phyloP scores from a whole-genome alignment of 1,284 basidiomycete species.

The Tilletia walkeri region DNA sequence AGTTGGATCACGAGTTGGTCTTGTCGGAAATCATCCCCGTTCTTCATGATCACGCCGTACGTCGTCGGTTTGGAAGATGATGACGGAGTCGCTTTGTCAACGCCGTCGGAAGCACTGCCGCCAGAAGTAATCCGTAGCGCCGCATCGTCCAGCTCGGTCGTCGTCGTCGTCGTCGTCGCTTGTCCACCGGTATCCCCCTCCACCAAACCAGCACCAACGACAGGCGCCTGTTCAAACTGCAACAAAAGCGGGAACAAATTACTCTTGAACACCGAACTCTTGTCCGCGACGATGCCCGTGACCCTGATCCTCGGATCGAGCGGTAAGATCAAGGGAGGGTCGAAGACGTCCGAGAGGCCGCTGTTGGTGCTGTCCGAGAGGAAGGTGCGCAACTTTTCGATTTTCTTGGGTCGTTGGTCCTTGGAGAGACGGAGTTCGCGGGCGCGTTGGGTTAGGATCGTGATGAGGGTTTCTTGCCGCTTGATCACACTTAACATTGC shows the following conservation, averaged over 20 bases:
- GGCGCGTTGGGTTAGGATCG: slow-evolving; percentile 75
- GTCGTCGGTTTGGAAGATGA: slow-evolving; percentile 8
- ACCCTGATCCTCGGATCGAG: slow-evolving; percentile 80
- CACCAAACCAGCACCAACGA: not conserved
- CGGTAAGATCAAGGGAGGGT: slow-evolving; percentile 64
- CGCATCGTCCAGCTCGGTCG: not conserved
- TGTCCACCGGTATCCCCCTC: not conserved
- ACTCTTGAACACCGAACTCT: slow-evolving; percentile 94
- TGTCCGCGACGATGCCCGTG: slow-evolving; percentile 81
- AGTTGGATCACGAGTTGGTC: slow-evolving; percentile 96
- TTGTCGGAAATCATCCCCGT: slow-evolving; percentile 96
- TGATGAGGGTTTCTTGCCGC: slow-evolving; percentile 72
- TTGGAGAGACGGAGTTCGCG: slow-evolving; percentile 84
- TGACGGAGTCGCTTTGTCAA: not conserved
- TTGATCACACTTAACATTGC: slow-evolving; percentile 56
- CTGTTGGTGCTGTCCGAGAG: slow-evolving; percentile 71
- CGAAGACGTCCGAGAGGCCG: slow-evolving; percentile 57
- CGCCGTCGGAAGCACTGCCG: not conserved
- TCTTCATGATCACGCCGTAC: slow-evolving; percentile 97
- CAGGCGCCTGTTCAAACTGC: slow-evolving; percentile 68
- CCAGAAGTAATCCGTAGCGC: not conserved
- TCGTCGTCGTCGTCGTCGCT: not conserved
- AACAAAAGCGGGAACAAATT: slow-evolving; percentile 88
- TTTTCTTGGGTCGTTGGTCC: slow-evolving; percentile 91
- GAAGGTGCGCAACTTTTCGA: slow-evolving; percentile 82